Conservation (phyloP, 1,284 basidiomycete genomes). For the Moesziomyces aphidis region DNA sequence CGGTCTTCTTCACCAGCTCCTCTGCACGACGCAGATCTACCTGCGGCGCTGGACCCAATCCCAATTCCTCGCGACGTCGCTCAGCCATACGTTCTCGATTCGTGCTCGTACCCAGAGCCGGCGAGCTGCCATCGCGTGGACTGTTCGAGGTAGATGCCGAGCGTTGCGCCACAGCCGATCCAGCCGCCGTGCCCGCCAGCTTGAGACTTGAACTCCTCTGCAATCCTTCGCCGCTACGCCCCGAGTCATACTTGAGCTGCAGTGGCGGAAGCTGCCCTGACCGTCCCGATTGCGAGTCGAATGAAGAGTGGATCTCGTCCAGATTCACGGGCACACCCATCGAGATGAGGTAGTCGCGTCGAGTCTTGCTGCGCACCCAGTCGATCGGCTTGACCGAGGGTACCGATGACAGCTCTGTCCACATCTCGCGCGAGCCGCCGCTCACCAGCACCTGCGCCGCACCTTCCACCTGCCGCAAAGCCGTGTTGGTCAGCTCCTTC, state of each 20-base stretch:
- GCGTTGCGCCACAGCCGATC: conserved; percentile 15
- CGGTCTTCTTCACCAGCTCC: conserved; percentile 46
- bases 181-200: conserved; percentile 3
- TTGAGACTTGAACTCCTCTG: conserved; percentile 36
- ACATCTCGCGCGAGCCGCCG: conserved; percentile 35
- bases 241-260: conserved; percentile 48
- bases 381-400: conserved; percentile 55
- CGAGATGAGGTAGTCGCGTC: conserved; percentile 61
- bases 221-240: neutral
- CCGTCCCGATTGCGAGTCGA: conserved; percentile 21
- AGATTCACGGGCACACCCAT: conserved; percentile 65
- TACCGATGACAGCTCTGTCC: conserved; percentile 27
- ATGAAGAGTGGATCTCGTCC: conserved; percentile 58
- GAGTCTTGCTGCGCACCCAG: conserved; percentile 61
- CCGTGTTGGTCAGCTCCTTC: conserved; percentile 18
- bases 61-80: conserved; percentile 54
- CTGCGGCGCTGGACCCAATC: conserved; percentile 39
- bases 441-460: conserved; percentile 53
- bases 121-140: conserved; percentile 38
- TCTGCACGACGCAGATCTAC: conserved; percentile 53
- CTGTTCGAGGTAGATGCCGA: conserved; percentile 40
- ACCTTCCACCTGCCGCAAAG: conserved; percentile 54
- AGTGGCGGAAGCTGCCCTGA: conserved; percentile 51
- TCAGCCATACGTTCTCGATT: conserved; percentile 50
- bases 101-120: conserved; percentile 34